Percentiles rank a stretch among this genome's conserved stretches.
These are phyloP conservation scores for Podospora bellae-mahoneyi DNA, from an alignment of 495 filamentous ascomycete genomes.

Conservation along the genomic window DNA sequence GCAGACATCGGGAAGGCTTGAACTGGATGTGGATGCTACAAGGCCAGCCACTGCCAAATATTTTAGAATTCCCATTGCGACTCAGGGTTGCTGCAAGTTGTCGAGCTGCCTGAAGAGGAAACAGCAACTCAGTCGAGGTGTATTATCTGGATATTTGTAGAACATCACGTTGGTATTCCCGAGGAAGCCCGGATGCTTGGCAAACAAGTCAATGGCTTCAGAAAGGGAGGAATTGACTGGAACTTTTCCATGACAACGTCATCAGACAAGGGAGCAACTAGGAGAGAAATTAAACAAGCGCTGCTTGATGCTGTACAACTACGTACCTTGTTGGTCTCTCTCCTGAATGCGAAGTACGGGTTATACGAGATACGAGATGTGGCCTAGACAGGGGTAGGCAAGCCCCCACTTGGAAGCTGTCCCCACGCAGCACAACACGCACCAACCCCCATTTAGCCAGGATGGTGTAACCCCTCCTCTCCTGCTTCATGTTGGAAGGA, in stretches of 20 bases:
- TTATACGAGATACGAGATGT: background rate
- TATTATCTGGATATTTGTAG: background rate
- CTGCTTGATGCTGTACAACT: background rate
- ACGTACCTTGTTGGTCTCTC: background rate
- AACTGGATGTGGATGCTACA: background rate
- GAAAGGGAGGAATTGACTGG: background rate
- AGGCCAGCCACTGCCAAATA: background rate
- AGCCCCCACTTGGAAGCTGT: background rate
- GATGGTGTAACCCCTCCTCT: background rate
- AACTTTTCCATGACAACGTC: background rate
- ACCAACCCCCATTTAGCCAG: background rate
- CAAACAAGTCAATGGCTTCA: background rate
- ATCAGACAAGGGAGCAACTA: background rate
- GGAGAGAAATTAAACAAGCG: background rate
- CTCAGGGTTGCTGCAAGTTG: background rate
- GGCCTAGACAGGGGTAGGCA: background rate
- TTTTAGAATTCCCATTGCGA: background rate
- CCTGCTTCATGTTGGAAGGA: too few relatives aligned
- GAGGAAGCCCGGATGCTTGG: background rate
- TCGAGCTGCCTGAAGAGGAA: background rate
- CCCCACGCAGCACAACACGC: background rate
- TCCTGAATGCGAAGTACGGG: background rate
- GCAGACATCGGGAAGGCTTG: constrained; percentile 8
- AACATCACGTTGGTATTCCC: background rate
- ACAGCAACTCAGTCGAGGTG: background rate